Base-by-base conservation (phyloP, 768 basidiomycete genomes). In the Suillus alpinus region DNA sequence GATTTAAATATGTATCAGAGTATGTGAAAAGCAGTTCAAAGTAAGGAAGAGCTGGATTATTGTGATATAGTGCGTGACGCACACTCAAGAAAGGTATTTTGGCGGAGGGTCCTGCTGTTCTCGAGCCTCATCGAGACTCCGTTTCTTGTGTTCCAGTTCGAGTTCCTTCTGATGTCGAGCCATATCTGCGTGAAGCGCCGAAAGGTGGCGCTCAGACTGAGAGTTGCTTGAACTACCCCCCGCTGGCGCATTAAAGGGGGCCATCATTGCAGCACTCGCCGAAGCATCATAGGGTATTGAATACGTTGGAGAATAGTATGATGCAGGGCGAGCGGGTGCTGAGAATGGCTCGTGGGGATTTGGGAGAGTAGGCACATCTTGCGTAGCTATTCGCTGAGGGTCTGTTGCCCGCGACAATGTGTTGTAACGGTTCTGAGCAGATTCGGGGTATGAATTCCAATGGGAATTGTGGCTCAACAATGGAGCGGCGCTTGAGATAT, bases 181-280 rank as follows among this genome's bases (percentile, higher is more conserved):
- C 52, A 63, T 34, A 49, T 63, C 59, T 29, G 14, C 26, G 31
- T 63, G 47, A 61, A 63, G 62, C 20, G 37, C 47, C 36, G 62
- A 63, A 20, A 60, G 44, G 16, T n/a, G 37, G 29, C 29, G 23
- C 29, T 59, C 37, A 39, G 53, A 23, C 23, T 39, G 53, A 5
- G 26, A 39, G 20, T 26, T 32, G 34, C 62, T 81, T n/a, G 72
- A 66, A 8, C 60, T 93, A 2, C 79, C 95, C 2, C 87, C 86
- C 3, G 94, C 96, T 67, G 94, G 94, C 3, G 93, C 92, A 0
- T 93, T 95, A 71, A 95, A 95, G 68, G 75, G 85, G 34, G 26
- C n/a, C 26, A 23, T 52, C 49, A 39, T 26, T 29, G 62, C 34
- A 37, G 59, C 44, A 44, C 32, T 46, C 4, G 20, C 31, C 20